Base-by-base conservation (phyloP, 2,329 filamentous ascomycete genomes). In the Arachnomyces sp. region DNA sequence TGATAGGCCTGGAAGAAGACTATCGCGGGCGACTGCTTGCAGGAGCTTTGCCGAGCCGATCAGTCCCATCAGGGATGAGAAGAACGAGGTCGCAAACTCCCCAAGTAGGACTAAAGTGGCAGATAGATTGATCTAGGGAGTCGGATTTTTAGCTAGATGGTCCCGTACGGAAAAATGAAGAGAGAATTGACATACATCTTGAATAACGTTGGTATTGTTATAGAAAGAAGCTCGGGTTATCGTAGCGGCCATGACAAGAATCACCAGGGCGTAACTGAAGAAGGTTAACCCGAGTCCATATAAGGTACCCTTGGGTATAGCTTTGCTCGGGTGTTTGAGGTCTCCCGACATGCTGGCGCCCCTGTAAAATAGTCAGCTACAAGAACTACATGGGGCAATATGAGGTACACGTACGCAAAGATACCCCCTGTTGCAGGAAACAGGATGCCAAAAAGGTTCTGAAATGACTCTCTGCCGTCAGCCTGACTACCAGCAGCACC, bases 331-430 rank as follows among this genome's bases (percentile, higher is more conserved):
- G 47, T 87, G 81, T 46, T 76, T 82, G 36, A 94, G 63, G 56
- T 94, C 86, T 13, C 87, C 87, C 6, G 86, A 93, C 87, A 94
- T 93, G 50, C 84, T 90, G 5, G 87, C 87, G 13, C 88, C 88
- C 34, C 70, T 73, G 36, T 36, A 30, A 35, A 16, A 37, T 35
- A 45, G 47, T 57, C n/a, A 43, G 78, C 73, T 57, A 77, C 75
- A 76, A 15, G 72, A 71, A 15, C 34, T 40, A 28, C 4, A 30
- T 2, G 8, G 18, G 30, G 20, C 7, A 36, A 18, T 13, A 4
- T 16, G 16, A 11, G 15, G 13, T 34, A 29, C 7, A 64, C 66
- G 50, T 58, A 72, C 67, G 74, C 73, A 51, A 77, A 75, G 17
- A 76, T 77, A 3, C 67, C 70, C 4, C 76, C 76, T 2, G 77